These are phyloP conservation scores for Jamesozyma lodderae DNA, from an alignment of 805 yeast species.

Conservation along the genomic window DNA sequence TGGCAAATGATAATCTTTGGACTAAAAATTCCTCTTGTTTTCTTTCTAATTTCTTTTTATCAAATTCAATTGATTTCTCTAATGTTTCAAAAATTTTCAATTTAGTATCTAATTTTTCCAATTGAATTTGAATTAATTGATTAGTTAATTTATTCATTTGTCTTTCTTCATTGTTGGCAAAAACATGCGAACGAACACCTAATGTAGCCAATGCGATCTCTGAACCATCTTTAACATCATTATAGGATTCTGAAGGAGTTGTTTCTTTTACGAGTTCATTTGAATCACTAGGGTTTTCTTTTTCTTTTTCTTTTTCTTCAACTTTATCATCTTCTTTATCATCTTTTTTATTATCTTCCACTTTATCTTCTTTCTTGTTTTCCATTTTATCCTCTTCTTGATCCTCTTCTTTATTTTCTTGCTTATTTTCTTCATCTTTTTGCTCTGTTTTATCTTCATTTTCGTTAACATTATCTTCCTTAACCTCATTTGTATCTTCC, in stretches of 20 bases:
- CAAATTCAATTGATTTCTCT: constrained; percentile 58
- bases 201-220: constrained; percentile 63
- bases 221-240: constrained; percentile 44
- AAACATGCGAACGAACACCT: constrained; percentile 71
- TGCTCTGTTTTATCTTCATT: too few relatives aligned
- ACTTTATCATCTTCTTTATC: background rate
- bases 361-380: background rate
- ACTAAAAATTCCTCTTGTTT: constrained; percentile 60
- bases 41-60: constrained; percentile 47
- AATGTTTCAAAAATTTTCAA: constrained; percentile 47
- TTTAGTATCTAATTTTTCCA: constrained; percentile 58
- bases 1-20: constrained; percentile 58
- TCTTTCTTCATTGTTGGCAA: constrained; percentile 73
- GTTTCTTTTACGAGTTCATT: background rate
- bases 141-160: constrained; percentile 55
- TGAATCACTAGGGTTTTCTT: background rate
- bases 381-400: constrained; percentile 2
- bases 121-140: constrained; percentile 50
- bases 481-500: background rate
- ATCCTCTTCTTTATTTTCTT: constrained; percentile 1
- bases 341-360: background rate
- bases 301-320: constrained; percentile 1
- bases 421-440: background rate
- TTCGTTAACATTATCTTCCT: background rate
- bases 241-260: background rate